Evolutionary conservation across 1,139 yeast genomes (phyloP).

Genomic region (Kodamaea anthophila): DNA sequence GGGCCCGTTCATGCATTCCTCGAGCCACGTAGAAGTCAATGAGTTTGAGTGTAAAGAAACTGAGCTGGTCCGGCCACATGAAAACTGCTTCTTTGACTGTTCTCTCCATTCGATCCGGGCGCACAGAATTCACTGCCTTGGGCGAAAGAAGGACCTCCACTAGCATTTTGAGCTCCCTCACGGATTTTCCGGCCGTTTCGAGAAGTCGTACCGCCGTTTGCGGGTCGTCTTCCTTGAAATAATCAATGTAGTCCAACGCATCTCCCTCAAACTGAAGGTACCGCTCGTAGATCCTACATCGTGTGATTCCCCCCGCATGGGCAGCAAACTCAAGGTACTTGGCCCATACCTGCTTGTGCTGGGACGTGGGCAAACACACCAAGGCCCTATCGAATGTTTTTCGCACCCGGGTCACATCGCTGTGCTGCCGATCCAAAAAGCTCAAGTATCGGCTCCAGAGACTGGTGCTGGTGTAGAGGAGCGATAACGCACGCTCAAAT

Average conservation of each 20-base stretch:
- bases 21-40: constrained; percentile 38
- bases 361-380: constrained; percentile 40
- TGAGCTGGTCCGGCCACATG: constrained; percentile 58
- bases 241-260: constrained; percentile 15
- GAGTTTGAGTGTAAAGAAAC: constrained; percentile 43
- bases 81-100: constrained; percentile 32
- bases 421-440: constrained; percentile 30
- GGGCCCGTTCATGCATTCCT: constrained; percentile 4
- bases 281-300: constrained; percentile 37
- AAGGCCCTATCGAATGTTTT: constrained; percentile 49
- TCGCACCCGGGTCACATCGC: constrained; percentile 41
- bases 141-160: constrained; percentile 1
- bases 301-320: constrained; percentile 36
- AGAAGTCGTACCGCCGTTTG: constrained; percentile 14
- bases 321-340: constrained; percentile 48
- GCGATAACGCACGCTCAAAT: constrained; percentile 44
- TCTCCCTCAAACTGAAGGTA: constrained; percentile 28
- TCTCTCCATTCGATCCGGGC: constrained; percentile 14
- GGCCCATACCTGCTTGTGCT: constrained; percentile 61
- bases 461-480: constrained; percentile 39
- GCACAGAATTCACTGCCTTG: background rate
- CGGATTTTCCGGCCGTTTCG: constrained; percentile 4
- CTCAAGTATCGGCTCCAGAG: constrained; percentile 54
- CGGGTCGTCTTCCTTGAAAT: constrained; percentile 13
- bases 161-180: constrained; percentile 32